A percentile compares a stretch with the other conserved stretches of the same genome.
Evolutionary conservation across 129 eudicot species (phyloP).

Genomic region (Arctium minus): DNA sequence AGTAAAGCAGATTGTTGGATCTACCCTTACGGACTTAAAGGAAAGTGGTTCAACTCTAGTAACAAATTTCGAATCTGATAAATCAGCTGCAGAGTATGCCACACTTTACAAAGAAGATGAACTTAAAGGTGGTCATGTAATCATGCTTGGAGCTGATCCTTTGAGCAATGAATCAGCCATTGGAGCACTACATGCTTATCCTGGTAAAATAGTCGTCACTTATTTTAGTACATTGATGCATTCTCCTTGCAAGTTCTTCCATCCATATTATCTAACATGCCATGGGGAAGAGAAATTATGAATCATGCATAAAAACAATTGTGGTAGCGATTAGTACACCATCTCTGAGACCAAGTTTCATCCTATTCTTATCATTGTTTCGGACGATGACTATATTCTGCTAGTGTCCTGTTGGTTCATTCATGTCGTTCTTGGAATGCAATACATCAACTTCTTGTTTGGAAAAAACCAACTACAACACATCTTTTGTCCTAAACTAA

Average conservation of each 20-base stretch:
- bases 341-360: no score
- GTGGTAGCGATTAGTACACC: background rate
- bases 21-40: constrained; percentile 76
- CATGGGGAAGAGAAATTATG: background rate
- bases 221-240: background rate
- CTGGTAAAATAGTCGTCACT: constrained; percentile 46
- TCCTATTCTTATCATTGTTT: no score
- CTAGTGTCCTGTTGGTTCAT: no score
- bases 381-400: no score
- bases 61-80: constrained; percentile 89
- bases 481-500: no score
- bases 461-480: no score
- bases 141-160: constrained; percentile 98
- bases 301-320: background rate
- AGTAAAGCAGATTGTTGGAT: constrained; percentile 98
- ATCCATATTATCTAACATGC: background rate
- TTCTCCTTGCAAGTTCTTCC: background rate
- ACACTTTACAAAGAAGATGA: constrained; percentile 73
- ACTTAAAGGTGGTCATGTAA: constrained; percentile 91
- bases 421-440: no score
- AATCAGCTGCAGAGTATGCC: constrained; percentile 89
- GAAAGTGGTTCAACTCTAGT: constrained; percentile 56
- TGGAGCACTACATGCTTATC: constrained; percentile 88
- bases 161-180: constrained; percentile 81
- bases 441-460: no score